These are phyloP conservation scores for Hygrophila difformis DNA, from an alignment of 257 asterid genomes.

Conservation along the genomic window DNA sequence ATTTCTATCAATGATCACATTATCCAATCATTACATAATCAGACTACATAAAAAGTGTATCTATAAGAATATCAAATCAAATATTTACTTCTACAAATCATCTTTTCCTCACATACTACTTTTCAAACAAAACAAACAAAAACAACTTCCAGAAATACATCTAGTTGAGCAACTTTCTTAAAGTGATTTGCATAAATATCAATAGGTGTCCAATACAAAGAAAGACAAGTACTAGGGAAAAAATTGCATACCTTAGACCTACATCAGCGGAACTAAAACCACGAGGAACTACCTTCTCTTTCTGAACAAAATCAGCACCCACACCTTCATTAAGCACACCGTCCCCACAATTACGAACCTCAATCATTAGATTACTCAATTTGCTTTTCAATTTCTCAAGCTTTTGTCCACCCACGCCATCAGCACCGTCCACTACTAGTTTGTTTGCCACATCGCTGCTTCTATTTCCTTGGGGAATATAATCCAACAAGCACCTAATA, in stretches of 20 bases:
- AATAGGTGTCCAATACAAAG: no score
- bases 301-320: slow-evolving; percentile 97
- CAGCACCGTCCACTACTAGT: slow-evolving; percentile 82
- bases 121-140: no score
- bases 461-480: slow-evolving; percentile 41
- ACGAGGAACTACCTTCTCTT: slow-evolving; percentile 84
- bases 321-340: slow-evolving; percentile 88
- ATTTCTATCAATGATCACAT: no score
- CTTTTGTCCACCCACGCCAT: slow-evolving; percentile 94
- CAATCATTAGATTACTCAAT: slow-evolving; percentile 42
- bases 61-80: no score
- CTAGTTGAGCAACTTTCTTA: no score
- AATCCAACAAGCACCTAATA: slow-evolving; percentile 63
- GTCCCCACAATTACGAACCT: slow-evolving; percentile 70
- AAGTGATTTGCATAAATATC: no score
- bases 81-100: no score
- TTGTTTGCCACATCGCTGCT: slow-evolving; percentile 26
- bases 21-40: no score
- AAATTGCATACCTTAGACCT: slow-evolving; percentile 54
- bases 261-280: slow-evolving; percentile 55
- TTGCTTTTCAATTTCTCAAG: slow-evolving; percentile 44
- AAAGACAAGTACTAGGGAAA: slow-evolving; percentile 10
- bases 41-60: no score
- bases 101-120: slow-evolving; percentile 5
- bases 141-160: no score